Percentiles rank a stretch among this genome's conserved stretches.
phyloP scores from a whole-genome alignment of 371 early-diverging fungal genomes.

The Sporodiniella umbellata region DNA sequence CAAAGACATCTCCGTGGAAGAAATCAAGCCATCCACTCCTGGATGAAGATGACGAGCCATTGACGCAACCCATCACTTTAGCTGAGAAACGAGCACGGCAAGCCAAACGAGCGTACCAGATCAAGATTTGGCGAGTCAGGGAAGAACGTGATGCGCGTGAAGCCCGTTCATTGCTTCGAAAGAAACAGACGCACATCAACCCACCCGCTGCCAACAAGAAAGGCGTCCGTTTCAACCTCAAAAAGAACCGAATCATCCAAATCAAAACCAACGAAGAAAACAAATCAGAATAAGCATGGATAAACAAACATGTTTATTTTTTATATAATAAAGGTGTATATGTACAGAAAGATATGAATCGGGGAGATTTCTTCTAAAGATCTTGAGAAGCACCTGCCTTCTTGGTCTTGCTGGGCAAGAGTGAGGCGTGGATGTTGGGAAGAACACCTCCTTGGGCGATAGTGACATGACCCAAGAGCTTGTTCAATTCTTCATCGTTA shows the following conservation, averaged over 20 bases:
- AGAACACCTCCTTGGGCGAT: conserved; percentile 84
- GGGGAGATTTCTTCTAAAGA: no score
- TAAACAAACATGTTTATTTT: no score
- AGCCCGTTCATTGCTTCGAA: conserved; percentile 24
- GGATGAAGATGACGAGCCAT: conserved; percentile 24
- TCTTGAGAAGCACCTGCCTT: conserved; percentile 52
- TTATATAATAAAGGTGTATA: no score
- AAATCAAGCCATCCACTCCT: no score
- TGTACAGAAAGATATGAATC: no score
- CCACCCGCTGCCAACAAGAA: conserved; percentile 12
- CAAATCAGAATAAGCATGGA: no score
- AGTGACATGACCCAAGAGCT: conserved; percentile 84
- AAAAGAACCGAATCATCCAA: conserved; percentile 31
- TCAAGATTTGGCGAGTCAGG: conserved; percentile 43
- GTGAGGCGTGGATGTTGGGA: conserved; percentile 75
- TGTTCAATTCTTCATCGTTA: conserved; percentile 94
- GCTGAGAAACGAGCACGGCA: conserved; percentile 35
- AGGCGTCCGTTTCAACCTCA: conserved; percentile 37
- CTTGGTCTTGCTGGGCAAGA: conserved; percentile 67
- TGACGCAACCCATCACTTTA: conserved; percentile 25
- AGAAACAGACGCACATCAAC: conserved; percentile 13
- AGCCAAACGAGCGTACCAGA: conserved; percentile 35
- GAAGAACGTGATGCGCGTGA: conserved; percentile 44
- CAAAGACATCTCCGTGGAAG: neutral
- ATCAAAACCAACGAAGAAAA: conserved; percentile 9